These are phyloP conservation scores for Biscogniauxia mediterranea DNA, from an alignment of 2,329 filamentous ascomycete genomes.

Conservation along the genomic window DNA sequence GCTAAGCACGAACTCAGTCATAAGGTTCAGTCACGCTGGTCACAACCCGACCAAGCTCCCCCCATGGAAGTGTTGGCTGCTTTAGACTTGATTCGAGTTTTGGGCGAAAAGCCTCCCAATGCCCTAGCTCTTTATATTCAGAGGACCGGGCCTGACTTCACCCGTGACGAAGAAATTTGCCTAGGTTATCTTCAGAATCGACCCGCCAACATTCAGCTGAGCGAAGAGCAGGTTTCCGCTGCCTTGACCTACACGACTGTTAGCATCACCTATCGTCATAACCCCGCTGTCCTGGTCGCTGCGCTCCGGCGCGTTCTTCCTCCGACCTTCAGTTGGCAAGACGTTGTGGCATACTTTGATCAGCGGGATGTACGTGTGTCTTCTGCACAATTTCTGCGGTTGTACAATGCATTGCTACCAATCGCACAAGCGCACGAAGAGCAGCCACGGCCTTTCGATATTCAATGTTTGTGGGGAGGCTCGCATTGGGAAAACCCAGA, in stretches of 20 bases:
- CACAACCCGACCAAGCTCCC: constrained; percentile 60
- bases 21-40: constrained; percentile 68
- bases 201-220: constrained; percentile 59
- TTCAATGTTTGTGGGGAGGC: constrained; percentile 88
- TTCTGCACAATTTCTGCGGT: constrained; percentile 72
- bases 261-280: constrained; percentile 54
- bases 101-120: constrained; percentile 57
- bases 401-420: constrained; percentile 77
- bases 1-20: constrained; percentile 67
- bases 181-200: constrained; percentile 52
- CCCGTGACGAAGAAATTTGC: constrained; percentile 70
- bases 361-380: constrained; percentile 74
- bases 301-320: constrained; percentile 62
- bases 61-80: constrained; percentile 69
- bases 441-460: constrained; percentile 63
- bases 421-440: constrained; percentile 58
- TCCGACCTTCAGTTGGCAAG: constrained; percentile 64
- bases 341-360: constrained; percentile 78
- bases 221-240: constrained; percentile 77
- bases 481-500: constrained; percentile 76
- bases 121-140: constrained; percentile 68
- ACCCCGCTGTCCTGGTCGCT: constrained; percentile 57
- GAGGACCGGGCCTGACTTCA: constrained; percentile 70
- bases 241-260: constrained; percentile 68
- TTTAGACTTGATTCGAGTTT: constrained; percentile 65